Evolutionary conservation across 306 rosid species (phyloP), one percentile per base, ranked within the genome.

Genomic region (Sesbania bispinosa): DNA sequence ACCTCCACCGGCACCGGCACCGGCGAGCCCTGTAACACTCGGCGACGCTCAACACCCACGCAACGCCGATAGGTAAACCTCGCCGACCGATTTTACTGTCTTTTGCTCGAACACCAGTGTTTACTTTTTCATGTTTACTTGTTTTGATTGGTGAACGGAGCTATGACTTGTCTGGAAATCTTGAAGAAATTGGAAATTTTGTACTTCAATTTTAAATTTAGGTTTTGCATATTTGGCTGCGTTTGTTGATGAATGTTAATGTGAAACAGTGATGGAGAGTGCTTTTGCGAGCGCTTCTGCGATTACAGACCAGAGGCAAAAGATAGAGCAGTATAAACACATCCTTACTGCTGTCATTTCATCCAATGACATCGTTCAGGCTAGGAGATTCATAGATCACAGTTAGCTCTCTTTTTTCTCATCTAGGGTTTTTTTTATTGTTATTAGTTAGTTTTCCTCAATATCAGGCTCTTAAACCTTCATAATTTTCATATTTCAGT

Each of bases 221-320:
- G 82, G 82, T 55, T 78, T 69, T 39, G 16, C 39, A 13, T 5
- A 19, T 70, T 71, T 27, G 8, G 26, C 48, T 48, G 54, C 42
- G 29, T 19, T n/a, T 76, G 42, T 47, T 57, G 66, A 19, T 64
- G 78, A 57, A 76, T 71, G 62, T 59, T n/a, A 33, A 82, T 64
- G 26, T 35, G 66, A 55, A 67, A 59, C 77, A 71, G 77, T 70
- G 58, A 94, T 91, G 99, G 88, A 89, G 78, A 85, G 81, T 61
- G 97, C 96, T 45, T 94, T 89, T 73, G 95, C 85, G 1, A 88
- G 79, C 73, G 99, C 99, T 77, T 89, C 99, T 67, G 84, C 93
- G 48, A 94, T 94, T 68, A 73, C 96, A 11, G 99, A 94, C 83
- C 99, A 94, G 84, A 83, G 99, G 81, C 99, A 89, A 52, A 94